Percentiles rank a stretch among this genome's conserved stretches.
These are phyloP conservation scores for Trichoderma sp. DNA, from an alignment of 2,329 filamentous ascomycete genomes.

Conservation along the genomic window DNA sequence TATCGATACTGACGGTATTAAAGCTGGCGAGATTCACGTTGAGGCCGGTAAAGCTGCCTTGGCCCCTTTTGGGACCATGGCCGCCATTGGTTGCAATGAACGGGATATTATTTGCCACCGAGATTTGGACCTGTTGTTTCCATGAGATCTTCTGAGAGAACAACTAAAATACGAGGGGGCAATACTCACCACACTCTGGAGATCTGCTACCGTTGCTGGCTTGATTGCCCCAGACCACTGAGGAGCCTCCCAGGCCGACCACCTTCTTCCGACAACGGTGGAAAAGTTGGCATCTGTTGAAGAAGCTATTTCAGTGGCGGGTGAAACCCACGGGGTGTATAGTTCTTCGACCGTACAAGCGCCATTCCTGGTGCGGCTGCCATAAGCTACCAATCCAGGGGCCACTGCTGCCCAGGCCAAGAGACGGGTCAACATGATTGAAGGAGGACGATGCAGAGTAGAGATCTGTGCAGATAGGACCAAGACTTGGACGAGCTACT, in stretches of 20 bases:
- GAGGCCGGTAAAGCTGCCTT: neutral
- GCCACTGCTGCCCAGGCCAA: neutral
- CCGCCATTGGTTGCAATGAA: neutral
- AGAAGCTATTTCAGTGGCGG: neutral
- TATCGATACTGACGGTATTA: neutral
- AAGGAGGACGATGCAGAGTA: neutral
- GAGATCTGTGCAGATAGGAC: no score
- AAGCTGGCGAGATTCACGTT: neutral
- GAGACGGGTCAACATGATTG: neutral
- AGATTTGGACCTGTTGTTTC: neutral
- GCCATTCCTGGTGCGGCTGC: neutral
- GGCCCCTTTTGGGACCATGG: neutral
- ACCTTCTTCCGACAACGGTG: neutral
- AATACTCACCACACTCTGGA: neutral
- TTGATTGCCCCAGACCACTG: neutral
- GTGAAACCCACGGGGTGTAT: neutral
- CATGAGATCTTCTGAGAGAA: neutral
- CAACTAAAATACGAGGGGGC: neutral
- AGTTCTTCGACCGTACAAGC: neutral
- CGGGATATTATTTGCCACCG: neutral
- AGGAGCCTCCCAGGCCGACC: neutral
- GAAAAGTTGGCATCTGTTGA: neutral
- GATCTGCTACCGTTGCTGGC: neutral
- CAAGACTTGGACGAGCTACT: no score
- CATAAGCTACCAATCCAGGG: neutral